A percentile compares a stretch with the other conserved stretches of the same genome.
These are phyloP conservation scores for Neurospora tetraspora DNA, from an alignment of 495 filamentous ascomycete species.

Conservation along the genomic window DNA sequence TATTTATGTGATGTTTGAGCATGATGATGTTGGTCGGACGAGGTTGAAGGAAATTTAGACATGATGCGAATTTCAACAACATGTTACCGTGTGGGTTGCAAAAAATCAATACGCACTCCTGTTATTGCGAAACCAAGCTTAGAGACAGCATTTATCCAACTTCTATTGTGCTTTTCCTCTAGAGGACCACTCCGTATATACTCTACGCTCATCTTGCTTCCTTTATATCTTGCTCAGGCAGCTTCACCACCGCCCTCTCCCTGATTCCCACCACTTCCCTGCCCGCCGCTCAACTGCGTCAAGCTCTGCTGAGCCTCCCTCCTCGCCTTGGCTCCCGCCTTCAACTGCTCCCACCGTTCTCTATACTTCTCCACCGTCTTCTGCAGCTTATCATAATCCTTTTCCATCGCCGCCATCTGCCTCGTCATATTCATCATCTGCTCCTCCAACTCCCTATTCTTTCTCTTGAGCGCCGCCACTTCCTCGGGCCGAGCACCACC, in stretches of 20 bases:
- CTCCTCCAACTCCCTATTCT: conserved; percentile 50
- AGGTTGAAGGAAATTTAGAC: no score
- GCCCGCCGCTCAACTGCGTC: background rate
- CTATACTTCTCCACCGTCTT: conserved; percentile 57
- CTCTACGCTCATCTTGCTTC: background rate
- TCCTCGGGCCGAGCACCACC: background rate
- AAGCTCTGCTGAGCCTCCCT: conserved; percentile 32
- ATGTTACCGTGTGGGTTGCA: no score
- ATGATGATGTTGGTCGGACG: no score
- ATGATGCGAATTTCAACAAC: no score
- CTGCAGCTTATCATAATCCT: conserved; percentile 61
- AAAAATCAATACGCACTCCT: no score
- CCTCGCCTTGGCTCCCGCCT: conserved; percentile 66
- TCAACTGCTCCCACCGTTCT: conserved; percentile 75
- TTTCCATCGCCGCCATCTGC: conserved; percentile 47
- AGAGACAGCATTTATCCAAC: background rate
- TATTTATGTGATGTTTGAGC: no score
- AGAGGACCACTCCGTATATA: background rate
- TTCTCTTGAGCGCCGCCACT: conserved; percentile 26
- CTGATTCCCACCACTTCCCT: background rate
- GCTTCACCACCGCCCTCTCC: background rate
- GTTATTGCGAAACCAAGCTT: no score
- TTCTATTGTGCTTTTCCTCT: background rate
- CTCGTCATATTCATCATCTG: conserved; percentile 37
- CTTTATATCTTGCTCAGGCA: background rate